Evolutionary conservation across 495 filamentous ascomycete species (phyloP), one percentile per base, ranked within the genome.

Genomic region (Astrothelium macrocarpum): DNA sequence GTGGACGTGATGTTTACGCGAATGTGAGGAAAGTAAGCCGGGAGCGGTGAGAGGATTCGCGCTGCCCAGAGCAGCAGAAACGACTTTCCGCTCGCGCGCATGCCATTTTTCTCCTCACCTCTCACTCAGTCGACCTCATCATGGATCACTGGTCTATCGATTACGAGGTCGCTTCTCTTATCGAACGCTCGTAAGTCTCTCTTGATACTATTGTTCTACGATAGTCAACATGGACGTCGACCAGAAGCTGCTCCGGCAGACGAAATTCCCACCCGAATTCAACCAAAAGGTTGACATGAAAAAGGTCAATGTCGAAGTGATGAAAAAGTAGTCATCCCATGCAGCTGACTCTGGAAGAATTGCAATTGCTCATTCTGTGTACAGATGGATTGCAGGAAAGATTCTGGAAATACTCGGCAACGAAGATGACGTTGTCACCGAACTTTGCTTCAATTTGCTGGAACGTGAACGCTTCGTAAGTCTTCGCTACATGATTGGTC

Each of bases 221-320:
- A 68, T 31, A 28, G n/a, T 26, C 25, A 29, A 56, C 9, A 56
- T 56, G 49, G 25, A 70, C 59, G 90, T 91, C 39, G 91, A 96
- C 73, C 84, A 87, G 64, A 95, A 95, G 81, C 82, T 94, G 72
- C 78, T 95, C 53, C 87, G 87, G 81, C 81, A 84, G 75, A 97
- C 90, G 62, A 97, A 96, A 73, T 97, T 96, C 69, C 94, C 94
- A 56, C 82, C 86, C 10, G 94, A 97, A 74, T 97, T 96, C 75
- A 93, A 81, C 71, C 84, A 87, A 73, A 97, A 96, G 80, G 95
- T 99, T 45, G 92, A 99, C 78, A 95, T 94, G 87, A 83, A 84
- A 64, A 99, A 97, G 78, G 90, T 97, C 72, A 96, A 97, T 69
- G 79, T 96, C 26, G 91, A 95, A 75, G 90, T 97, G 63, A 93